Conservation (phyloP, 352 stramenopile genomes). For the Thalassiosira mediterranea region DNA sequence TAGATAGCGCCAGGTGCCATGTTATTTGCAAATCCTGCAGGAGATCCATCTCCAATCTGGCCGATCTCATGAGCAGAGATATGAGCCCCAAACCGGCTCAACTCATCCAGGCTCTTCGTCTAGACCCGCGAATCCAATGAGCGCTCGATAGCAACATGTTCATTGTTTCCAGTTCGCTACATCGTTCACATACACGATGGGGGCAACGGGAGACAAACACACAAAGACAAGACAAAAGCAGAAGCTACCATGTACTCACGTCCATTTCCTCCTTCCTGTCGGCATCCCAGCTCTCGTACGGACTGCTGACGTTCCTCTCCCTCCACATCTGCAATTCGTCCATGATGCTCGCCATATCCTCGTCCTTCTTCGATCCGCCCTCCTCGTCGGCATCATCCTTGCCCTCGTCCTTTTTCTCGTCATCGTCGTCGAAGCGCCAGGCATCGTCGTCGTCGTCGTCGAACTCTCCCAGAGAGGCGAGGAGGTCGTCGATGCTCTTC, state of each 20-base stretch:
- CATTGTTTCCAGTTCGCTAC: too few species aligned
- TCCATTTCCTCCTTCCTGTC: conserved; percentile 66
- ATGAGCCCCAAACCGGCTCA: too few species aligned
- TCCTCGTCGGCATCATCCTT: conserved; percentile 9
- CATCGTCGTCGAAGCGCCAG: conserved; percentile 42
- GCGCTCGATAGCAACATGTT: too few species aligned
- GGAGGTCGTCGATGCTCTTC: conserved; percentile 66
- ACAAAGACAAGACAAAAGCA: conserved; percentile 4
- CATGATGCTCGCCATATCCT: conserved; percentile 51
- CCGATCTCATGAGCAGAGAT: too few species aligned
- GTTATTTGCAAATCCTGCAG: too few species aligned
- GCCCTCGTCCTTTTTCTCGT: conserved; percentile 14
- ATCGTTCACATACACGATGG: too few species aligned
- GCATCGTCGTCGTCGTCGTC: conserved; percentile 38
- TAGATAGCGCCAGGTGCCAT: too few species aligned
- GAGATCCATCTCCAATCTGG: too few species aligned
- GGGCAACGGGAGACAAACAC: background rate
- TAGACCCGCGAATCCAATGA: too few species aligned
- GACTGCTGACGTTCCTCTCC: conserved; percentile 46
- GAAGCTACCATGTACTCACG: conserved; percentile 48
- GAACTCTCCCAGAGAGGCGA: conserved; percentile 61
- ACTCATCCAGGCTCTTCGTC: too few species aligned
- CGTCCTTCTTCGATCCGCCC: conserved; percentile 26
- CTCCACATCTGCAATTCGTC: conserved; percentile 78
- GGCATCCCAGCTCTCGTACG: conserved; percentile 67